Evolutionary conservation across 345 rosid species (phyloP), one percentile per base, ranked within the genome.

Genomic region (Ricinus communis): DNA sequence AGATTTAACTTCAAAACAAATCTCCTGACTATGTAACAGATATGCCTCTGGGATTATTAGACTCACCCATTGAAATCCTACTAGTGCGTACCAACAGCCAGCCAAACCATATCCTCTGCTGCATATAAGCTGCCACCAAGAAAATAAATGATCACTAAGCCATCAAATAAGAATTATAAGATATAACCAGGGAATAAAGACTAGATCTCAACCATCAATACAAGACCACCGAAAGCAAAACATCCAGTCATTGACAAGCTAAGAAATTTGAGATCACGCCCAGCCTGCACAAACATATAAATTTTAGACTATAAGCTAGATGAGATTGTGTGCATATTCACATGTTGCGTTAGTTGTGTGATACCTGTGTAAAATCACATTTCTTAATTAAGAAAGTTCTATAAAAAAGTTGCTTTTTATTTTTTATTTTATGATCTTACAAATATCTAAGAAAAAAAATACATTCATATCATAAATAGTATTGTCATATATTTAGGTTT

Each of bases 191-290:
- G n/a, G 31, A 41, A 66, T 31, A 46, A 11, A 22, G 69, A 61
- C 30, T 33, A 47, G 70, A 74, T 28, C 36, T 66, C 54, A 81
- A 91, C 98, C 93, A 82, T 63, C 33, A 90, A 71, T 50, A 79
- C 28, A 50, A 88, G 77, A 66, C 81, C 84, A 54, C 85, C 88
- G 66, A 88, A 75, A 1, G 77, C 74, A 25, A 88, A 79, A 87
- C 98, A 90, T 75, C 91, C 91, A 1, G 77, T 81, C 87, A 82
- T 88, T 24, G 96, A 84, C 65, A 87, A 56, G 78, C 97, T 85
- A 30, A 91, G 77, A 53, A 81, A 94, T 79, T 79, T 84, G 52
- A 88, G 91, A 80, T 94, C 98, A 64, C 91, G 84, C 75, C 92
- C 87, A 8, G 98, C 98, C 96, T 95, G 85, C 78, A 82, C 5